phyloP scores from a whole-genome alignment of 2,329 filamentous ascomycete genomes.

The Ploettnerulaceae sp. region DNA sequence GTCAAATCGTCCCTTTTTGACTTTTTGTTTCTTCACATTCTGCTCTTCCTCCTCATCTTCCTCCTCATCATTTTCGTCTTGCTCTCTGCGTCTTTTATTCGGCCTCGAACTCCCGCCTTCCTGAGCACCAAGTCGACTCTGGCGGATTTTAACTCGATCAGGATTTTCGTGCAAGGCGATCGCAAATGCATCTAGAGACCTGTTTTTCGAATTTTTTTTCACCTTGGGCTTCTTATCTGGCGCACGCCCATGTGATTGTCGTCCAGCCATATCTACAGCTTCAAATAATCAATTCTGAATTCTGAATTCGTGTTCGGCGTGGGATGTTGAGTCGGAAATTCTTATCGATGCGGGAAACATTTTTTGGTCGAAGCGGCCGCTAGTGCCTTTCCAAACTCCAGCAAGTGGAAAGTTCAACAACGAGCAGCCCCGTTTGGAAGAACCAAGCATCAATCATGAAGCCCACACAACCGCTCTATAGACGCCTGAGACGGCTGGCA shows the following conservation, averaged over 20 bases:
- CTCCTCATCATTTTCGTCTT: slow-evolving; percentile 43
- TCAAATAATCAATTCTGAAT: background rate
- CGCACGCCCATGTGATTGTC: slow-evolving; percentile 34
- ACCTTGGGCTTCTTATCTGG: slow-evolving; percentile 34
- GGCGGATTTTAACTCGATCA: slow-evolving; percentile 47
- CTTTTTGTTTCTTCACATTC: slow-evolving; percentile 32
- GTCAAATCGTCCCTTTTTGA: slow-evolving; percentile 31
- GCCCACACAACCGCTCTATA: slow-evolving; percentile 62
- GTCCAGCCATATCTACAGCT: slow-evolving; percentile 31
- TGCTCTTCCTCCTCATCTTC: slow-evolving; percentile 35
- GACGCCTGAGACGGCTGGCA: slow-evolving; percentile 66
- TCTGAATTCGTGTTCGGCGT: background rate
- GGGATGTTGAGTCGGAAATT: background rate
- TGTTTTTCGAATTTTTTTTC: slow-evolving; percentile 43
- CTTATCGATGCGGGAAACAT: slow-evolving; percentile 21
- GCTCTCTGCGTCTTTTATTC: slow-evolving; percentile 36
- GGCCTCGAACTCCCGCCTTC: slow-evolving; percentile 39
- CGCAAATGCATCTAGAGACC: slow-evolving; percentile 51
- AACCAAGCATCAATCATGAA: slow-evolving; percentile 45
- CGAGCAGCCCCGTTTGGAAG: background rate
- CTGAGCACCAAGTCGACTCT: slow-evolving; percentile 52
- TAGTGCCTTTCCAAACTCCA: slow-evolving; percentile 18
- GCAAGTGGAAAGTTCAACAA: background rate
- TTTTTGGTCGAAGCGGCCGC: slow-evolving; percentile 25
- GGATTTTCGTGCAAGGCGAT: slow-evolving; percentile 56